phyloP scores from a whole-genome alignment of 768 basidiomycete species.

The Tephrocybe sp. region DNA sequence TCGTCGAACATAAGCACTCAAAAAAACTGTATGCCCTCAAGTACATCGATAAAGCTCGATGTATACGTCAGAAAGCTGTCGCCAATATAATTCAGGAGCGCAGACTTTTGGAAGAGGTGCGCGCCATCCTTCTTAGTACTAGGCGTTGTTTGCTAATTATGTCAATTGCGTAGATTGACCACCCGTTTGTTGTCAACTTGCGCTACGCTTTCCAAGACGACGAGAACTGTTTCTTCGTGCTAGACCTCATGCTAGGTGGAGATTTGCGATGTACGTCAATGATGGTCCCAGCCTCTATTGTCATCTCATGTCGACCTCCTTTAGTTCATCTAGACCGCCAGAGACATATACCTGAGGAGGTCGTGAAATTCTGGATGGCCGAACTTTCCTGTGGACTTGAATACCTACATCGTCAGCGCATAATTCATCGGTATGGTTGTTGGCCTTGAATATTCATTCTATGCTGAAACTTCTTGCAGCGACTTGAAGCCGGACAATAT shows the following conservation, averaged over 20 bases:
- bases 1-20: conserved; percentile 93
- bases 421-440: conserved; percentile 83
- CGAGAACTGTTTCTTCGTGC: conserved; percentile 95
- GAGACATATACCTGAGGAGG: conserved; percentile 63
- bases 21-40: conserved; percentile 95
- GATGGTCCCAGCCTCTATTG: conserved; percentile 1
- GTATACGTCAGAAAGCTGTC: conserved; percentile 88
- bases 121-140: conserved; percentile 13
- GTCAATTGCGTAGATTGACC: conserved; percentile 62
- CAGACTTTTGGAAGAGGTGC: conserved; percentile 87
- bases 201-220: conserved; percentile 98
- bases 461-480: conserved; percentile 37
- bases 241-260: conserved; percentile 96
- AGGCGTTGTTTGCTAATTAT: conserved; percentile 6
- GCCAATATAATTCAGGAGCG: conserved; percentile 95
- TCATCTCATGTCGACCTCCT: conserved; percentile 5
- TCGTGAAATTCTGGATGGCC: conserved; percentile 85
- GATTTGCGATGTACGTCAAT: conserved; percentile 80
- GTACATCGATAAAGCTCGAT: conserved; percentile 95
- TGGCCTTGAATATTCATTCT: background rate
- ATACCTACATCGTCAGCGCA: conserved; percentile 89
- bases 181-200: conserved; percentile 86
- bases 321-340: conserved; percentile 84
- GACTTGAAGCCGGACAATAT: conserved; percentile 99
- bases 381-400: conserved; percentile 84